Conservation (phyloP, 371 early-diverging fungal species). For the Mortierella sp. region DNA sequence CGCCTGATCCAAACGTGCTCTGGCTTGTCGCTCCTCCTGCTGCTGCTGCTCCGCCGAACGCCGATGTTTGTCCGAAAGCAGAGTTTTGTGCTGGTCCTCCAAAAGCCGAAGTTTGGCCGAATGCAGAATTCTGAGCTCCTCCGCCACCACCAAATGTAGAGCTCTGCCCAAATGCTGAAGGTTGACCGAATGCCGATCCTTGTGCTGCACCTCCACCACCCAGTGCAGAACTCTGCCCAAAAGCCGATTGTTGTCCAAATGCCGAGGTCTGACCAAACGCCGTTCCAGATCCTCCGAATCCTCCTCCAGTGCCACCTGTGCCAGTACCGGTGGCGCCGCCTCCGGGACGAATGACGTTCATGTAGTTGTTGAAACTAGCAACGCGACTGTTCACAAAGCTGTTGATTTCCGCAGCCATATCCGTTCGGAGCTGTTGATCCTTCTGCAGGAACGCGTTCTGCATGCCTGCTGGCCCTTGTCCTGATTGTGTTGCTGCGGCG, state of each 20-base stretch:
- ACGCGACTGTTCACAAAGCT: constrained; percentile 28
- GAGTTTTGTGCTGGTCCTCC: constrained; percentile 27
- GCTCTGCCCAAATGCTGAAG: constrained; percentile 15
- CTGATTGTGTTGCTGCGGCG: constrained; percentile 30
- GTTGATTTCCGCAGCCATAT: constrained; percentile 41
- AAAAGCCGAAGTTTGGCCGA: constrained; percentile 30
- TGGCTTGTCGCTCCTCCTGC: constrained; percentile 14
- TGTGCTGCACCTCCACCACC: background rate
- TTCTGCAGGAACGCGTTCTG: constrained; percentile 44
- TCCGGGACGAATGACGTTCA: constrained; percentile 32
- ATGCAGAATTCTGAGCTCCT: constrained; percentile 5
- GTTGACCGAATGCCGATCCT: constrained; percentile 20
- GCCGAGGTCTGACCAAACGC: constrained; percentile 13
- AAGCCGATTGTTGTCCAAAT: constrained; percentile 12
- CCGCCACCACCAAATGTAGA: background rate
- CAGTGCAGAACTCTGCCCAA: constrained; percentile 1
- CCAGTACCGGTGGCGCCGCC: background rate
- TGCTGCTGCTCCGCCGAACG: constrained; percentile 19
- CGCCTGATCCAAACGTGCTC: constrained; percentile 39
- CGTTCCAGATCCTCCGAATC: constrained; percentile 16
- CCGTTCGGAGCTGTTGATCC: constrained; percentile 34
- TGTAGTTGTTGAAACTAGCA: constrained; percentile 39
- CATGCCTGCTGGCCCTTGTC: constrained; percentile 31
- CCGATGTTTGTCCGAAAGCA: constrained; percentile 32
- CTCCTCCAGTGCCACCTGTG: constrained; percentile 10